These are phyloP conservation scores for Aspergillus carlsbadensis DNA, from an alignment of 495 filamentous ascomycete genomes.

Conservation along the genomic window DNA sequence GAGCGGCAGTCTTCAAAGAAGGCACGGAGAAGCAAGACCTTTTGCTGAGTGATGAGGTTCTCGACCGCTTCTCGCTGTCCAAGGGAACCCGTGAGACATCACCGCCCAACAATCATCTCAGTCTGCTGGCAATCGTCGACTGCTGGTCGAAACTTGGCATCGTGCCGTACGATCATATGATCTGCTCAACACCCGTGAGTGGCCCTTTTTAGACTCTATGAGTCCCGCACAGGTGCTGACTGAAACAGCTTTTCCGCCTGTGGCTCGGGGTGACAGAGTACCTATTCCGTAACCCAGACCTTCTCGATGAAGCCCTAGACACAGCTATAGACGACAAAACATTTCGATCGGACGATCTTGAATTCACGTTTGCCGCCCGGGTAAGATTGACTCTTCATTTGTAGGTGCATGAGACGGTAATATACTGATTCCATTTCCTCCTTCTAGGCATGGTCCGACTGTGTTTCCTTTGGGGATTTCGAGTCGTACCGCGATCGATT, in stretches of 20 bases:
- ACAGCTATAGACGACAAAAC: constrained; percentile 85
- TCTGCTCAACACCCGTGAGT: constrained; percentile 87
- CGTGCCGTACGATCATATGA: constrained; percentile 98
- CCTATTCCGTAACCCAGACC: constrained; percentile 78
- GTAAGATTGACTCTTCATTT: constrained; percentile 37
- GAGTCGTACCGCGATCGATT: constrained; percentile 88
- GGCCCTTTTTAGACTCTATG: not conserved
- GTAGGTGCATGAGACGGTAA: not conserved
- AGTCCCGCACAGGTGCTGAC: constrained; percentile 8
- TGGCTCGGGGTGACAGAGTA: constrained; percentile 98
- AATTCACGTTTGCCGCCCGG: constrained; percentile 94
- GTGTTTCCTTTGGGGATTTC: constrained; percentile 86
- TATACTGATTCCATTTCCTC: not conserved
- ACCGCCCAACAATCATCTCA: constrained; percentile 87
- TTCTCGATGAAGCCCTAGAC: constrained; percentile 81
- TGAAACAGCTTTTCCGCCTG: constrained; percentile 76
- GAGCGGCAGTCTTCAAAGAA: constrained; percentile 72
- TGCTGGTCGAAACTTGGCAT: constrained; percentile 94
- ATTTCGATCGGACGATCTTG: constrained; percentile 87
- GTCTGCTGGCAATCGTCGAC: constrained; percentile 96
- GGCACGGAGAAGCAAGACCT: constrained; percentile 58
- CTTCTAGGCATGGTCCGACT: constrained; percentile 81
- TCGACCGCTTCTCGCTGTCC: constrained; percentile 83
- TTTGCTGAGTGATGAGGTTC: constrained; percentile 75
- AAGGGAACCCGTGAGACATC: constrained; percentile 58